These are phyloP conservation scores for Epichloe coenophiala DNA, from an alignment of 2,329 filamentous ascomycete genomes.

Conservation along the genomic window DNA sequence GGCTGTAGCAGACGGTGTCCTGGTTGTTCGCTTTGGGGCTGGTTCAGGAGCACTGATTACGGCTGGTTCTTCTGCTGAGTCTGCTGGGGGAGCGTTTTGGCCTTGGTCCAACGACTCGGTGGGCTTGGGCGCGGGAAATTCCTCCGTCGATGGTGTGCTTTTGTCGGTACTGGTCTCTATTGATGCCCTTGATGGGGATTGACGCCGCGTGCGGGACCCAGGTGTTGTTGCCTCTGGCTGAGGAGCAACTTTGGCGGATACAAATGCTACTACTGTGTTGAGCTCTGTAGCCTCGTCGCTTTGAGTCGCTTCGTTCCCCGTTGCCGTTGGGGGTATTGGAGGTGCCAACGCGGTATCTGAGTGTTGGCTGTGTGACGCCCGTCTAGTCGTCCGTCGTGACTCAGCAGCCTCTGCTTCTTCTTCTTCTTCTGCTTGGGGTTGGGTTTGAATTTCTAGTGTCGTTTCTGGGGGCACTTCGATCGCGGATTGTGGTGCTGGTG, in stretches of 20 bases:
- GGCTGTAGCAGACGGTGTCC: conserved; percentile 5
- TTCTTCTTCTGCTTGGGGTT: too few species aligned
- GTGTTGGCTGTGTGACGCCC: conserved; percentile 3
- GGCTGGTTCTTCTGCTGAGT: conserved; percentile 2
- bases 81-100: not conserved
- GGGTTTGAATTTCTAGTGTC: not conserved
- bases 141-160: not conserved
- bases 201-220: not conserved
- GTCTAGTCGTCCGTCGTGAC: conserved; percentile 1
- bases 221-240: not conserved
- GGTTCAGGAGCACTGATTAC: conserved; percentile 3
- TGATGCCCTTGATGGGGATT: conserved; percentile 1
- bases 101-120: not conserved
- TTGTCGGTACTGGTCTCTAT: not conserved
- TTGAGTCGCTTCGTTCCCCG: not conserved
- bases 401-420: not conserved
- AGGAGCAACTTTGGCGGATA: not conserved
- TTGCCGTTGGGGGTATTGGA: not conserved
- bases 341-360: not conserved
- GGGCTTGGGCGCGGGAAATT: not conserved
- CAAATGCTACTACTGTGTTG: not conserved
- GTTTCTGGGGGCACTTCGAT: conserved; percentile 1
- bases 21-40: conserved; percentile 7
- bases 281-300: not conserved
- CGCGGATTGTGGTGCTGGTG: not conserved